phyloP scores from a whole-genome alignment of 2,329 filamentous ascomycete genomes.

The Epichloe elymi region DNA sequence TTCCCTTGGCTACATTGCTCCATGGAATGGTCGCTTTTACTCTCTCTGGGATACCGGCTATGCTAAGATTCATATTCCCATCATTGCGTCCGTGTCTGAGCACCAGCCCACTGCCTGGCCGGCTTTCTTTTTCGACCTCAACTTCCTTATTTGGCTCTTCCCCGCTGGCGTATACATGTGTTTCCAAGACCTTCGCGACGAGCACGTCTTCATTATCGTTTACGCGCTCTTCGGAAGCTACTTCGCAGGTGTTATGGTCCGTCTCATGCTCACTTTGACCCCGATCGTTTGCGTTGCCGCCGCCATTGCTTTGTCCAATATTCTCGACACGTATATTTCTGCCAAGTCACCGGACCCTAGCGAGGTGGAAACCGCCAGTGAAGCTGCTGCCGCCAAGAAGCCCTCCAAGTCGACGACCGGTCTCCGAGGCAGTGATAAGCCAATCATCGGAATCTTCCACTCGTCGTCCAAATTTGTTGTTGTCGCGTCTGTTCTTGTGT shows the following conservation, averaged over 20 bases:
- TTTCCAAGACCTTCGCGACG: constrained; percentile 85
- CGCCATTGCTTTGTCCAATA: constrained; percentile 73
- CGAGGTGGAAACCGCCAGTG: constrained; percentile 29
- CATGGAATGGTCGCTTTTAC: constrained; percentile 98
- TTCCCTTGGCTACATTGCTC: constrained; percentile 80
- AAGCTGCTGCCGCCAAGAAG: constrained; percentile 46
- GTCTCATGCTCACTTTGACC: constrained; percentile 93
- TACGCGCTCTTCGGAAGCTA: constrained; percentile 96
- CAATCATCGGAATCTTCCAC: constrained; percentile 73
- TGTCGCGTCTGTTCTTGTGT: constrained; percentile 57
- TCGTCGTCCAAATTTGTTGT: constrained; percentile 68
- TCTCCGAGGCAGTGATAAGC: constrained; percentile 58
- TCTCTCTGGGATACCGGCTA: constrained; percentile 98
- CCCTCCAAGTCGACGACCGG: constrained; percentile 30
- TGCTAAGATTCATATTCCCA: constrained; percentile 97
- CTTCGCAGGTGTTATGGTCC: constrained; percentile 98
- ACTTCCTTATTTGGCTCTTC: constrained; percentile 98
- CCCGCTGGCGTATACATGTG: constrained; percentile 95
- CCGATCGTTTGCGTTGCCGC: constrained; percentile 92
- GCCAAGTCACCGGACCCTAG: constrained; percentile 46
- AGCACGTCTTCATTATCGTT: constrained; percentile 96
- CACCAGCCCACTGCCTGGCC: constrained; percentile 99
- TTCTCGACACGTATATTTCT: constrained; percentile 76
- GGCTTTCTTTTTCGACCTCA: constrained; percentile 97
- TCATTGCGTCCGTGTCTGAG: constrained; percentile 98